Evolutionary conservation across 2,329 filamentous ascomycete genomes (phyloP), one percentile per base, ranked within the genome.

Genomic region (Claviceps quebecensis): DNA sequence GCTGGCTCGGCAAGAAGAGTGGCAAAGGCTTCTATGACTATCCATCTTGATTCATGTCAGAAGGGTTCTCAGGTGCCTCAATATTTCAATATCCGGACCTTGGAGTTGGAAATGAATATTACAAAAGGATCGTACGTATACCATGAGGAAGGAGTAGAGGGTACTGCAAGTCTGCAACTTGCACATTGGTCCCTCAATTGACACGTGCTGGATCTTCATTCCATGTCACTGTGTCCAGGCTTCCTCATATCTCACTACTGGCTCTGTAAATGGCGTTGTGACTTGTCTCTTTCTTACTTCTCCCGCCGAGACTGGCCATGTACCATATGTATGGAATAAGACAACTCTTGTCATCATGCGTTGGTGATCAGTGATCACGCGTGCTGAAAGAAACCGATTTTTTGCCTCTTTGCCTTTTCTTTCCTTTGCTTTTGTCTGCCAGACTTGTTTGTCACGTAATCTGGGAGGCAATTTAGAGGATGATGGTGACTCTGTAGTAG

Each of bases 1-100:
- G 93, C 2, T 98, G 93, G 93, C 63, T 96, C 56, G 93, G 93
- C 19, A 97, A 95, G 81, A 98, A 98, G 80, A 86, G 81, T 60
- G 90, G 91, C 23, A 96, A 93, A 71, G 93, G 93, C 2, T 96
- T 96, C 66, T 95, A 95, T 63, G 86, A 93, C 53, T 95, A 95
- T 67, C 88, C 67, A 52, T 17, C 6, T 22, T 41, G 46, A 41
- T 19, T 5, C 5, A 36, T n/a, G 13, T 17, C 49, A 22, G 36
- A 22, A 26, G n/a, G 41, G 9, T 29, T n/a, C 48, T 17, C 16
- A 11, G 5, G 5, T 50, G 19, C 5, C n/a, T 29, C 1, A 43
- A 36, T 34, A n/a, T 11, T 34, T 11, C 9, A 11, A 34, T 34
- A 34, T 34, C 8, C 29, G 9, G 29, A 34, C 29, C 38, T n/a